Base-by-base conservation (phyloP, 2,329 filamentous ascomycete species). In the Sporothrix globosa region DNA sequence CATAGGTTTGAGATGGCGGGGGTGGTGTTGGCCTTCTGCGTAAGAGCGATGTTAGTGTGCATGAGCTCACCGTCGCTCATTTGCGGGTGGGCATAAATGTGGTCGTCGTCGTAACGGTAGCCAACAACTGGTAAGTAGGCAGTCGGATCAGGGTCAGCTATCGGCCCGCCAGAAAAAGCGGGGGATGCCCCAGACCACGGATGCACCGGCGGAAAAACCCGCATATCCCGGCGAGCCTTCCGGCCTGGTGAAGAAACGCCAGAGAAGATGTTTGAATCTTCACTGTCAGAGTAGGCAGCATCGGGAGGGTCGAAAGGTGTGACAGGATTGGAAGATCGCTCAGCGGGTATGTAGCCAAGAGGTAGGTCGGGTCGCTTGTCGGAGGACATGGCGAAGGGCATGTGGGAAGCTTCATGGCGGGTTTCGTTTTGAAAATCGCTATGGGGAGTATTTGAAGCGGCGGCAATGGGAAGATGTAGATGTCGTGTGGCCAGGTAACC, bases 181-280 rank as follows among this genome's bases (percentile, higher is more conserved):
- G 61, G 58, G 21, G 14, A 17, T 21, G 3, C 30, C n/a, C n/a
- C 54, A 39, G 30, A 19, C 54, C 19, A n/a, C 54, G 39, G 41
- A 1, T 41, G 30, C 4, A 17, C 10, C 10, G n/a, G 19, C n/a
- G 4, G 10, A n/a, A 50, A 50, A 7, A 5, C 19, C 19, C 48
- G 48, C 48, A 50, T 50, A 21, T 19, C 48, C 6, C 48, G 48
- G 48, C 48, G 48, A 50, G 27, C 27, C 10, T 46, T 27, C 11
- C 46, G 44, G 3, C 19, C 63, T 17, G 63, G 63, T 21, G 63
- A 50, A 39, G 63, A 66, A 21, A 66, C 63, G 9, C 63, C 63
- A 50, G 63, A 66, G 46, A 66, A 21, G 9, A 39, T 21, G 30
- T 39, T 17, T n/a, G 63, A 52, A 1, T 66, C 63, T 10, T 50